phyloP scores from a whole-genome alignment of 2,329 filamentous ascomycete species.

The Lecanicillium sp. region DNA sequence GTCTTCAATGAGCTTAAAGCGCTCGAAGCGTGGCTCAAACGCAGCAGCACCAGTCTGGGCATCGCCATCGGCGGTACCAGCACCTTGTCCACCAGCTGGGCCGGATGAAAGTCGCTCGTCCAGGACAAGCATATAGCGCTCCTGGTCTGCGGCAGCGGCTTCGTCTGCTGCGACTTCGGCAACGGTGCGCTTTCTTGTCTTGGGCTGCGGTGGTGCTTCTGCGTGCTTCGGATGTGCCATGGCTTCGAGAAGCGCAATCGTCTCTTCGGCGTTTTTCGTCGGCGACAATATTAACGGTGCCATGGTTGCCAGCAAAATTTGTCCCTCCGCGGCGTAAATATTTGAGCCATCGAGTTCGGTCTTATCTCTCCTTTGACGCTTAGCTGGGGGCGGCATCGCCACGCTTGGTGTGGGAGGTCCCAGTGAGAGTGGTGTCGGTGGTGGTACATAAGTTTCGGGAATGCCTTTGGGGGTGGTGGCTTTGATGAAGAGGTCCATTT shows the following conservation, averaged over 20 bases:
- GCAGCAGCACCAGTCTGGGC: slow-evolving; percentile 63
- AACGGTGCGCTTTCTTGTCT: slow-evolving; percentile 85
- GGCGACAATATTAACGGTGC: slow-evolving; percentile 73
- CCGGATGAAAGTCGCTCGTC: slow-evolving; percentile 72
- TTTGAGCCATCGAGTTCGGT: slow-evolving; percentile 73
- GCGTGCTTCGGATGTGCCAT: slow-evolving; percentile 73
- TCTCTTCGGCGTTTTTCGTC: slow-evolving; percentile 61
- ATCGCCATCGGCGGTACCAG: slow-evolving; percentile 60
- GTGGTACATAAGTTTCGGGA: slow-evolving; percentile 39
- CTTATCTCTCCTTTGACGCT: slow-evolving; percentile 63
- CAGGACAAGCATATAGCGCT: slow-evolving; percentile 87
- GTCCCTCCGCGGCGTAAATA: slow-evolving; percentile 67
- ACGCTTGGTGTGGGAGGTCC: slow-evolving; percentile 58
- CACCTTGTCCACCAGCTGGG: slow-evolving; percentile 50
- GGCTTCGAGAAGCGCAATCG: slow-evolving; percentile 63
- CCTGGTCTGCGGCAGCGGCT: slow-evolving; percentile 79
- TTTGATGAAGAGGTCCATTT: slow-evolving; percentile 71
- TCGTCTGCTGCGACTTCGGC: slow-evolving; percentile 95
- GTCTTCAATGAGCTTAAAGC: slow-evolving; percentile 84
- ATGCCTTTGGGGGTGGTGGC: slow-evolving; percentile 59
- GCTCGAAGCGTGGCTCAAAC: slow-evolving; percentile 81
- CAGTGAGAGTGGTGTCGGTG: slow-evolving; percentile 59
- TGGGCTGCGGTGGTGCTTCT: slow-evolving; percentile 71
- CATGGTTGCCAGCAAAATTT: slow-evolving; percentile 66
- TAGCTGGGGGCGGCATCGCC: slow-evolving; percentile 54